Evolutionary conservation across 306 rosid genomes (phyloP).

Genomic region (Abrus pulchellus): DNA sequence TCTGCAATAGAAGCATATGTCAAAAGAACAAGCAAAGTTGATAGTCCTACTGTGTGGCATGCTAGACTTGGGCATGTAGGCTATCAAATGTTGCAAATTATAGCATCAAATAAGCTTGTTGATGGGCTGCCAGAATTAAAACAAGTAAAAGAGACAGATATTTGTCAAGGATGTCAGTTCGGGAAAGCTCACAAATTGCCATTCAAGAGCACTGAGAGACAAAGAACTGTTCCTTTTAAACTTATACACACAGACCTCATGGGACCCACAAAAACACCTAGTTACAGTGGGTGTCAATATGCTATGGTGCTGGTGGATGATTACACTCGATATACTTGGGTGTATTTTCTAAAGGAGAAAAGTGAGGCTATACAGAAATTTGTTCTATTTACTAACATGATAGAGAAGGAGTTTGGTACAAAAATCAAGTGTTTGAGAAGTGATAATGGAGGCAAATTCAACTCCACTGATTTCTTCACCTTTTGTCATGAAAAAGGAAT

Average conservation of each 20-base stretch:
- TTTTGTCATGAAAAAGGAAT: no score
- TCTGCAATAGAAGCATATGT: conserved; percentile 37
- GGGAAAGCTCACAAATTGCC: no score
- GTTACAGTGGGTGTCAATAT: not conserved
- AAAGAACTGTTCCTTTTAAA: not conserved
- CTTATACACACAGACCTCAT: not conserved
- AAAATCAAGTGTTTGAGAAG: no score
- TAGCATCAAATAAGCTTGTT: not conserved
- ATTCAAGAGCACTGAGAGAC: not conserved
- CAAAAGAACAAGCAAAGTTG: conserved; percentile 13
- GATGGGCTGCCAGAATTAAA: no score
- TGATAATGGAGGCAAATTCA: no score
- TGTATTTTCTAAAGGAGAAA: no score
- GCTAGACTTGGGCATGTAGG: not conserved
- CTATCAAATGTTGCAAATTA: not conserved
- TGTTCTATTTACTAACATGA: no score
- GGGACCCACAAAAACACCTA: not conserved
- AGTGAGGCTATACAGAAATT: no score
- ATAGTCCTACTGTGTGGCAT: not conserved
- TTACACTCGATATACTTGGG: no score
- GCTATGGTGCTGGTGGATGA: not conserved
- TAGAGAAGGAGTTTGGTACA: no score
- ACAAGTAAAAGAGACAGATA: not conserved
- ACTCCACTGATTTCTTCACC: no score
- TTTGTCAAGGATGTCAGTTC: not conserved